These are phyloP conservation scores for Hypoxylon fuscum DNA, from an alignment of 495 filamentous ascomycete species.

Conservation along the genomic window DNA sequence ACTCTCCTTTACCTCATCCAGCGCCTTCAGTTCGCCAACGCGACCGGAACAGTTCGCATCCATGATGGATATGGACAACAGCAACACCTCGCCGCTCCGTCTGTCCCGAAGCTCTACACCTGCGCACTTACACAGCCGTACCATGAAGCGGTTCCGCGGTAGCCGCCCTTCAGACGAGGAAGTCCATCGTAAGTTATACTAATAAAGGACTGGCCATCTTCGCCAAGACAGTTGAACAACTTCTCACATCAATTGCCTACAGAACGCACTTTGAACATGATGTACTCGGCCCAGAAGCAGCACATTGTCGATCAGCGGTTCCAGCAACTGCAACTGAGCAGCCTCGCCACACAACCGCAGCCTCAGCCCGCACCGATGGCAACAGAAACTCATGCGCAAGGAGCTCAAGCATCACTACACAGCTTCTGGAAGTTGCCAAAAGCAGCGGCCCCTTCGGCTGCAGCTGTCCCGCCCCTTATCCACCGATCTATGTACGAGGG, in stretches of 20 bases:
- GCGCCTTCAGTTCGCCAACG: slow-evolving; percentile 49
- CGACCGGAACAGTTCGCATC: slow-evolving; percentile 23
- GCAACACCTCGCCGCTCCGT: slow-evolving; percentile 21
- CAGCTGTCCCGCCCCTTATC: background rate
- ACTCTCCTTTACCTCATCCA: slow-evolving; percentile 47
- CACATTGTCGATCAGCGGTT: slow-evolving; percentile 26
- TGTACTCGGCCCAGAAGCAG: slow-evolving; percentile 58
- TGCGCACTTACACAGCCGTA: slow-evolving; percentile 52
- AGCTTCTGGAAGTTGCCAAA: slow-evolving; percentile 58
- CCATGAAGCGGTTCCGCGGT: slow-evolving; percentile 60
- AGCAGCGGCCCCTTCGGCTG: slow-evolving; percentile 16
- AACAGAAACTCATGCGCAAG: slow-evolving; percentile 14
- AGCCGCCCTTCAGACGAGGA: slow-evolving; percentile 58
- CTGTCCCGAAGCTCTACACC: slow-evolving; percentile 16
- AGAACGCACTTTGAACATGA: slow-evolving; percentile 58
- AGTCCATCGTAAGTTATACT: slow-evolving; percentile 55
- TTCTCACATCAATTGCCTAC: slow-evolving; percentile 11
- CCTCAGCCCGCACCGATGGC: slow-evolving; percentile 10
- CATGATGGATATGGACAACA: slow-evolving; percentile 27
- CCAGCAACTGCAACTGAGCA: slow-evolving; percentile 11
- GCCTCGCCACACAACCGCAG: slow-evolving; percentile 15
- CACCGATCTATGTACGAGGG: slow-evolving; percentile 11
- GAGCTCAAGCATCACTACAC: slow-evolving; percentile 53
- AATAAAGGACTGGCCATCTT: background rate
- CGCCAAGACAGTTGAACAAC: slow-evolving; percentile 13